Conservation (phyloP, 345 rosid genomes). For the Linum usitatissimum region DNA sequence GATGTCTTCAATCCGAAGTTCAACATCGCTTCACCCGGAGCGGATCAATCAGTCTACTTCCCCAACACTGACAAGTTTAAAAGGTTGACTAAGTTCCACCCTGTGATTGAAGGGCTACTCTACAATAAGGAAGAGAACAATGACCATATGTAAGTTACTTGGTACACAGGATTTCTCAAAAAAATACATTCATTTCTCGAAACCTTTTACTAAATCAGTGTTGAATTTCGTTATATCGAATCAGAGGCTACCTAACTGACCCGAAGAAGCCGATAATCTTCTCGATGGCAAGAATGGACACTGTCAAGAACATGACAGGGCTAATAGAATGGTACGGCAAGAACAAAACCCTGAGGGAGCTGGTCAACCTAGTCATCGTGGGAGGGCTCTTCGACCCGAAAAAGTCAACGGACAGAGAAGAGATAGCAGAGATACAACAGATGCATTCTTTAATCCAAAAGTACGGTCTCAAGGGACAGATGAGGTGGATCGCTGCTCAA, state of each 20-base stretch:
- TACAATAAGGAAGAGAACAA: conserved; percentile 50
- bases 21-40: conserved; percentile 90
- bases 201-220: background rate
- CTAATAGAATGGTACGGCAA: conserved; percentile 90
- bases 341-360: conserved; percentile 54
- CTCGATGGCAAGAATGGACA: conserved; percentile 97
- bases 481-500: conserved; percentile 96
- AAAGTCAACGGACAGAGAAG: conserved; percentile 80
- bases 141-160: conserved; percentile 56
- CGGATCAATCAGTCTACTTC: conserved; percentile 92
- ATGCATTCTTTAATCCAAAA: conserved; percentile 70
- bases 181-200: too few species aligned
- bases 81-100: conserved; percentile 46
- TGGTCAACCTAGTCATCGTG: conserved; percentile 81
- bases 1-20: conserved; percentile 86
- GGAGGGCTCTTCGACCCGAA: conserved; percentile 82
- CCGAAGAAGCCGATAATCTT: conserved; percentile 72
- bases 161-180: too few species aligned
- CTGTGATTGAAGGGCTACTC: conserved; percentile 67
- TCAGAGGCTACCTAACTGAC: conserved; percentile 77
- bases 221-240: background rate
- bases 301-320: conserved; percentile 79
- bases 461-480: conserved; percentile 64
- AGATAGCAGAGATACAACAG: conserved; percentile 68
- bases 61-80: conserved; percentile 47